Evolutionary conservation across 805 yeast genomes (phyloP), one percentile per base, ranked within the genome.

Genomic region (Grigorovia humatica): DNA sequence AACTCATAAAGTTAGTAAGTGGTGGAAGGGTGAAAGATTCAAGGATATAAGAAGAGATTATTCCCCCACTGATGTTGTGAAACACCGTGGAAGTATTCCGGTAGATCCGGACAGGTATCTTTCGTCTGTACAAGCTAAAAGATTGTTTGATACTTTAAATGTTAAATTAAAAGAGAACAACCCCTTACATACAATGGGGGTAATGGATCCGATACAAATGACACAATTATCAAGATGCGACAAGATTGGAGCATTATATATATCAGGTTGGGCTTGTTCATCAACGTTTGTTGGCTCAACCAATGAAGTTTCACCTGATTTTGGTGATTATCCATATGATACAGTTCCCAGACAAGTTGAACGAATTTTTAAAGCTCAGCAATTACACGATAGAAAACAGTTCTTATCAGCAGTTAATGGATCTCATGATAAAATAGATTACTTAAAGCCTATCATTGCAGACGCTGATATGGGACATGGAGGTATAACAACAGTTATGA

Each of bases 391-490:
- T 59, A 71, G 71, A 47, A 78, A 77, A 59, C 58, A 77, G 1
- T 73, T 70, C 61, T 67, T 70, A 51, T 72, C 71, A 48, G 59
- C 59, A 29, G 60, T 66, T 46, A 13, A 38, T 11, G 54, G 64
- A 30, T 54, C 56, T 5, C 49, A 56, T 17, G 58, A 52, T 5
- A 67, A 54, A 4, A 59, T 69, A n/a, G 82, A 80, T 57, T 81
- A 80, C 57, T 57, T 80, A 59, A 70, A 78, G 52, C 85, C 85
- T 15, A 79, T 81, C 49, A 75, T 81, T 55, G 85, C 85, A 2
- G 85, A 81, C 61, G 85, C 77, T 2, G 85, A 81, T 55, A 80
- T 82, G 58, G 85, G 85, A 2, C 83, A 79, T 60, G 85, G 85
- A 18, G 83, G 84, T 12, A 65, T 74, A 13, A 76, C 80, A 2